Conservation (phyloP, 1,284 basidiomycete genomes). For the Moniliella sp. region DNA sequence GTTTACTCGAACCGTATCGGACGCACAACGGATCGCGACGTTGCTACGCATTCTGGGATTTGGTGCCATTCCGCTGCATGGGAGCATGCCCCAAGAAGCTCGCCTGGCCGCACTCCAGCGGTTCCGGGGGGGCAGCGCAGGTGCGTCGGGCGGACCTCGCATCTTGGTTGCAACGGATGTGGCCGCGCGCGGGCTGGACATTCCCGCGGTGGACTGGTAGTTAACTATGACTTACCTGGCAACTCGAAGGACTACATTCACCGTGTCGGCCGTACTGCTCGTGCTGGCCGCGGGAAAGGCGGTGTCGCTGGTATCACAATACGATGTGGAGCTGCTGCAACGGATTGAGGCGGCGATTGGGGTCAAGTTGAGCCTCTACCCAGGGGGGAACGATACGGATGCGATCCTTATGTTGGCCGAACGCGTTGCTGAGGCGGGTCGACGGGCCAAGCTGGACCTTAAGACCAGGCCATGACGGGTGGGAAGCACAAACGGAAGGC, state of each 20-base stretch:
- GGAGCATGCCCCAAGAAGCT: conserved; percentile 78
- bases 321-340: conserved; percentile 87
- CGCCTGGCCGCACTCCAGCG: conserved; percentile 82
- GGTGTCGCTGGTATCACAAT: conserved; percentile 88
- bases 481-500: conserved; percentile 19
- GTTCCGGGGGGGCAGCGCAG: too few relatives aligned
- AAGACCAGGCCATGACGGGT: conserved; percentile 17
- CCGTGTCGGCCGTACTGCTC: conserved; percentile 84
- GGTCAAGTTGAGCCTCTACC: conserved; percentile 78
- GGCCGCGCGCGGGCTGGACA: conserved; percentile 77
- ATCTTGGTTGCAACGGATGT: conserved; percentile 90
- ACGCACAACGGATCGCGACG: conserved; percentile 71
- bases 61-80: conserved; percentile 82
- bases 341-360: conserved; percentile 60
- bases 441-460: conserved; percentile 55
- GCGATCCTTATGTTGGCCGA: conserved; percentile 70
- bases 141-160: conserved; percentile 68
- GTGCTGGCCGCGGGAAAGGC: conserved; percentile 84
- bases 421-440: conserved; percentile 65
- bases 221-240: conserved; percentile 93
- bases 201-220: conserved; percentile 87
- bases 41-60: conserved; percentile 77
- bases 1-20: conserved; percentile 84
- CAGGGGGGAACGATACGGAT: conserved; percentile 54
- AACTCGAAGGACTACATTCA: conserved; percentile 99